Evolutionary conservation across 2,329 filamentous ascomycete genomes (phyloP), one percentile per base, ranked within the genome.

Genomic region (Fusarium kyushuense): DNA sequence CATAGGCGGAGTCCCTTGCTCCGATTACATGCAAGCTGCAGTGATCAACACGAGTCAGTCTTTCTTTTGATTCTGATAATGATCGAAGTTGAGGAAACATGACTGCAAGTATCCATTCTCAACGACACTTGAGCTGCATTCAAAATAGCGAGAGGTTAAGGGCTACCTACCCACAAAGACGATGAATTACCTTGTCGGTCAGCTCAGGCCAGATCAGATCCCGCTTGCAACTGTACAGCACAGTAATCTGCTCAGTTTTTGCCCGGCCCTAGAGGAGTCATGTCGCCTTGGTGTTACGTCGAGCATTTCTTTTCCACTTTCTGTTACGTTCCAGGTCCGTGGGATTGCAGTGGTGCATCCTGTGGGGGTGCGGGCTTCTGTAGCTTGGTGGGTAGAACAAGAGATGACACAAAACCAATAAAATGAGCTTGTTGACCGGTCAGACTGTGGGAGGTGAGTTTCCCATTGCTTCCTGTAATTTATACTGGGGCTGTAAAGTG

Each of bases 271-370:
- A 45, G 25, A 45, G n/a, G 11, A 30, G 7, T 29, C 42, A 30
- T 11, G 17, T 30, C 42, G 25, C 30, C 42, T 30, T 29, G 49
- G 36, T 55, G 47, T 51, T 62, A 66, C 54, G 54, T 53, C 47
- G 52, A 56, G 25, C 46, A 61, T 53, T 65, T 47, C 43, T 55
- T 65, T 65, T 38, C 32, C 46, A 25, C 45, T 25, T 16, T 7
- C 25, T 66, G 21, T 30, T 67, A 61, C 54, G 65, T 66, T 69
- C 65, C 65, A 69, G 65, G 65, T 69, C 52, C 61, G 65, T 69
- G 65, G 65, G 61, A 68, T 69, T 57, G 51, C 16, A 51, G 32
- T 25, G 52, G 65, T 62, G 49, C 65, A 65, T 65, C 55, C 38
- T 30, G 49, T 43, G 41, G 49, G 47, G 45, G 33, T 38, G 35